phyloP scores from a whole-genome alignment of 306 rosid species.

The Bauhinia variegata region DNA sequence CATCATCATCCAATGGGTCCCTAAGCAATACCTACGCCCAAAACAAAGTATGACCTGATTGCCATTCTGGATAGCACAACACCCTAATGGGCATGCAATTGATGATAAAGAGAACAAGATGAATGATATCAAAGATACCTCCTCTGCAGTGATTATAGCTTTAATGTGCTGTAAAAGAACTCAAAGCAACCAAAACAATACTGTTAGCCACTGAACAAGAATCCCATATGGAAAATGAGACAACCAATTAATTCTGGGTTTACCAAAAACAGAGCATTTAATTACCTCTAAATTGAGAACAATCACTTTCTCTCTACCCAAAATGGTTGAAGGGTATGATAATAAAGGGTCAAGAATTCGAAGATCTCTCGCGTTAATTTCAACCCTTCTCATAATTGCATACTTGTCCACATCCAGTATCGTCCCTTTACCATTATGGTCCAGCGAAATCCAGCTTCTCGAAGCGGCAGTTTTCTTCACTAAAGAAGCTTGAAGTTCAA shows the following conservation, averaged over 20 bases:
- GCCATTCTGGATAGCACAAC: neutral
- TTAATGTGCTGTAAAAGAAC: constrained; percentile 70
- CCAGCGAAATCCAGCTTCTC: constrained; percentile 69
- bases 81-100: too few relatives aligned
- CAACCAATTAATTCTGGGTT: neutral
- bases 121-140: constrained; percentile 43
- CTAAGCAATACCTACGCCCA: constrained; percentile 65
- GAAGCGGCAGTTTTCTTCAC: constrained; percentile 63
- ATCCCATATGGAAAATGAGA: neutral
- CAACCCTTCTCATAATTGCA: constrained; percentile 71
- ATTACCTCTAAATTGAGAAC: constrained; percentile 87
- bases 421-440: constrained; percentile 53
- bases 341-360: constrained; percentile 77
- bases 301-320: constrained; percentile 80
- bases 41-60: constrained; percentile 1
- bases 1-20: constrained; percentile 71
- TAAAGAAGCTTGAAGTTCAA: constrained; percentile 48
- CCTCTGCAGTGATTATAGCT: constrained; percentile 82
- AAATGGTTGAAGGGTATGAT: constrained; percentile 73
- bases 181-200: constrained; percentile 9
- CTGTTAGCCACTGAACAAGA: neutral
- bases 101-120: neutral
- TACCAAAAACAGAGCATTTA: constrained; percentile 9
- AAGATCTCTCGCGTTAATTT: constrained; percentile 80
- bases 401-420: constrained; percentile 73